Base-by-base conservation (phyloP, 441 rosid genomes). In the Gossypium aridum region DNA sequence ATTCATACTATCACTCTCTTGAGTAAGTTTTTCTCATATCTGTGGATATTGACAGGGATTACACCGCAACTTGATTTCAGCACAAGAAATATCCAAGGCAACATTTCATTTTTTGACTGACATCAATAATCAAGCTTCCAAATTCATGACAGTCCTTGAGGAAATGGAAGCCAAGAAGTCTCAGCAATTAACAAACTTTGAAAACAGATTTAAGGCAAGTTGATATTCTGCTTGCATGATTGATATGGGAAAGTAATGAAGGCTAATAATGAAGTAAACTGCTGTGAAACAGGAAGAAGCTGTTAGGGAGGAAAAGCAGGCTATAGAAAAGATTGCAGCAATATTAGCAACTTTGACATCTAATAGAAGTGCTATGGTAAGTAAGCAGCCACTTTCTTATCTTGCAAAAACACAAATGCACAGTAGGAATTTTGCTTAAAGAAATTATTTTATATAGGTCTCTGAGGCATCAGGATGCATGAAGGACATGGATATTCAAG, bases 301-400 rank as follows among this genome's bases (percentile, higher is more conserved):
- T 23, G 88, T 79, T 6, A 88, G 75, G 81, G 99, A 92, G 76
- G 90, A 92, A 84, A 85, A 89, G 67, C 89, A 80, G 80, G 96
- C 98, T 31, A 60, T 92, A 79, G 78, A 81, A 79, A 86, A 87
- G 63, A 89, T 94, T 76, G 80, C 92, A 7, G 60, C 74, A 64
- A 90, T 92, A 85, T 82, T 92, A 76, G 80, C 83, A 63, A 81
- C 81, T 75, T 79, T 92, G 85, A 90, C 92, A 66, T 83, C 87
- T 34, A 89, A 85, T 80, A 91, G 83, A 88, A 78, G 88, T 75
- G 84, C 87, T 54, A 80, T 86, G 89, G 99, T 94, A 37, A 79
- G 88, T n/a, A 55, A 17, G 39, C 26, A 2, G 14, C 64, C 55
- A 9, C 60, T 7, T 69, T 23, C 37, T 28, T 28, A 10, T 28